phyloP scores from a whole-genome alignment of 495 filamentous ascomycete species.

The Mycothermus thermophilus region DNA sequence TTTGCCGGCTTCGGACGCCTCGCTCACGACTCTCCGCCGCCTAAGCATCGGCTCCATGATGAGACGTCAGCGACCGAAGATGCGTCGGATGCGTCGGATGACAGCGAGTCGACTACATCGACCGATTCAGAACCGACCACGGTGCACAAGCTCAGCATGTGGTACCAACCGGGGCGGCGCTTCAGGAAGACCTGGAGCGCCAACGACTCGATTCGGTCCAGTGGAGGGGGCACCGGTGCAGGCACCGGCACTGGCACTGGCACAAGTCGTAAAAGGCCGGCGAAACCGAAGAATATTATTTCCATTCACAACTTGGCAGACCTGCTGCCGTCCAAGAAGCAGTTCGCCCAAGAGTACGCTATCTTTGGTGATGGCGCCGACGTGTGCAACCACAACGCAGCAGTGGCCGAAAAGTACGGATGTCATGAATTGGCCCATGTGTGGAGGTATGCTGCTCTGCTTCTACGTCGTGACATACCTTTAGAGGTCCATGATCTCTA shows the following conservation, averaged over 20 bases:
- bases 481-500: constrained; percentile 42
- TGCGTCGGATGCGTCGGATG: constrained; percentile 39
- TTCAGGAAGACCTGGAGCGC: constrained; percentile 34
- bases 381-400: constrained; percentile 71
- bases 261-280: constrained; percentile 26
- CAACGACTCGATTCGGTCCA: constrained; percentile 34
- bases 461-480: constrained; percentile 63
- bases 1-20: constrained; percentile 88
- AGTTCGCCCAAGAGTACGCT: constrained; percentile 62
- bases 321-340: constrained; percentile 59
- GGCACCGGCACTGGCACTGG: constrained; percentile 41
- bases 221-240: constrained; percentile 35
- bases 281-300: constrained; percentile 41
- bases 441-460: constrained; percentile 66
- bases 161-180: constrained; percentile 31
- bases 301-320: constrained; percentile 55
- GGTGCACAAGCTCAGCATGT: constrained; percentile 34
- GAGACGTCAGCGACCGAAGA: constrained; percentile 39
- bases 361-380: constrained; percentile 70
- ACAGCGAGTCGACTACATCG: constrained; percentile 50
- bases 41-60: constrained; percentile 35
- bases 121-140: constrained; percentile 60
- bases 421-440: constrained; percentile 62
- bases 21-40: constrained; percentile 33
- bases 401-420: constrained; percentile 59